Evolutionary conservation across 2,329 filamentous ascomycete species (phyloP).

Genomic region (Scopulariopsis brevicaulis): DNA sequence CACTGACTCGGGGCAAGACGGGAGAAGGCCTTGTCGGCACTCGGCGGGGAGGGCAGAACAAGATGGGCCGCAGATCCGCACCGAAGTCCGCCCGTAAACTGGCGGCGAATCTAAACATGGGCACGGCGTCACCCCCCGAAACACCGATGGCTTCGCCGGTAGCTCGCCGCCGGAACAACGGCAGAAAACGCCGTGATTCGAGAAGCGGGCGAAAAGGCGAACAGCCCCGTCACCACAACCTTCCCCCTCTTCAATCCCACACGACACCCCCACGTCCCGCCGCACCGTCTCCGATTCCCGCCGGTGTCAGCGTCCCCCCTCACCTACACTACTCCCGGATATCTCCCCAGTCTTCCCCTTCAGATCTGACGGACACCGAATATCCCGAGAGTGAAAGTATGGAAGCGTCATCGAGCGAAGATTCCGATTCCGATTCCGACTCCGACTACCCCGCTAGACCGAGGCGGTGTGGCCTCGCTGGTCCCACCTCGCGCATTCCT

Average conservation of each 20-base stretch:
- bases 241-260: background rate
- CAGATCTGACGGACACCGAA: background rate
- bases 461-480: background rate
- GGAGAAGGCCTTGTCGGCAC: background rate
- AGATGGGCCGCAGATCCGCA: background rate
- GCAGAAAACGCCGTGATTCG: background rate
- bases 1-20: background rate
- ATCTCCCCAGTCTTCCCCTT: constrained; percentile 2
- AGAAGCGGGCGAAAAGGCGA: background rate
- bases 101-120: background rate
- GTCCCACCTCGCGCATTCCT: background rate
- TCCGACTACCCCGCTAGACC: constrained; percentile 5
- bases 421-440: constrained; percentile 5
- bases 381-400: background rate
- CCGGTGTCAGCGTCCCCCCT: background rate
- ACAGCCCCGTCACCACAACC: background rate
- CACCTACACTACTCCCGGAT: background rate
- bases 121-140: constrained; percentile 4
- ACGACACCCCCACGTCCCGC: background rate
- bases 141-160: constrained; percentile 4
- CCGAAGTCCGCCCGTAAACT: constrained; percentile 1
- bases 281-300: background rate
- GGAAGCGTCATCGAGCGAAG: background rate
- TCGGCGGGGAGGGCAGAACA: background rate
- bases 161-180: background rate